Percentiles rank a stretch among this genome's conserved stretches.
phyloP scores from a whole-genome alignment of 768 basidiomycete genomes.

The Leccinum aurantiacum region DNA sequence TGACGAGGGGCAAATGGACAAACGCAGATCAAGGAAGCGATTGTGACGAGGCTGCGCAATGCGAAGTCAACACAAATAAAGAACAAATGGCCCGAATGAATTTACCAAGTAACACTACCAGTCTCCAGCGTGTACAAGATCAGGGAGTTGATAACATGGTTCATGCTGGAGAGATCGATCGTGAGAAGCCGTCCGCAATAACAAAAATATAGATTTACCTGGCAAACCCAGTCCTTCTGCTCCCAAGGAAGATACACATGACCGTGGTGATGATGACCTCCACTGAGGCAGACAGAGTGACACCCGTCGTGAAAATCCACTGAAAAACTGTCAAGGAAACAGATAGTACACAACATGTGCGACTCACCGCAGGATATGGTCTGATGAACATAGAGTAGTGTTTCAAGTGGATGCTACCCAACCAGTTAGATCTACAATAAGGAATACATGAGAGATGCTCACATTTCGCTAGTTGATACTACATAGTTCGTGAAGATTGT shows the following conservation, averaged over 20 bases:
- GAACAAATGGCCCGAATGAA: not conserved
- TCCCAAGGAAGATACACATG: conserved; percentile 35
- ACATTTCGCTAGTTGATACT: conserved; percentile 37
- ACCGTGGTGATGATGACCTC: conserved; percentile 32
- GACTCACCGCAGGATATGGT: conserved; percentile 30
- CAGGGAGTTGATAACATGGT: conserved; percentile 47
- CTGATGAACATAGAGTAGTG: conserved; percentile 32
- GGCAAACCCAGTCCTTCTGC: conserved; percentile 32
- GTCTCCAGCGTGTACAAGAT: conserved; percentile 55
- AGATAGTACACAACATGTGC: not conserved
- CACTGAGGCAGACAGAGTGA: conserved; percentile 35
- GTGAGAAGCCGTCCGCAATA: not conserved
- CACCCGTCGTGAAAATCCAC: conserved; percentile 34
- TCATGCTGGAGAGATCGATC: conserved; percentile 35
- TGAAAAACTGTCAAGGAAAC: conserved; percentile 5
- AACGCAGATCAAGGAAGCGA: conserved; percentile 35
- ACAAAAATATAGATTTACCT: conserved; percentile 13
- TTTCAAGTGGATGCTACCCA: conserved; percentile 25
- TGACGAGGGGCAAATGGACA: conserved; percentile 1
- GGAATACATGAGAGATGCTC: not conserved
- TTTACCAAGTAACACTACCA: conserved; percentile 47
- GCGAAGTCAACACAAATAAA: not conserved
- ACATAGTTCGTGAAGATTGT: not conserved
- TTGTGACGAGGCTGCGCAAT: conserved; percentile 28
- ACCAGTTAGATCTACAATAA: not conserved